Base-by-base conservation (phyloP, 352 stramenopile species). In the Poterioochromonas sp. region DNA sequence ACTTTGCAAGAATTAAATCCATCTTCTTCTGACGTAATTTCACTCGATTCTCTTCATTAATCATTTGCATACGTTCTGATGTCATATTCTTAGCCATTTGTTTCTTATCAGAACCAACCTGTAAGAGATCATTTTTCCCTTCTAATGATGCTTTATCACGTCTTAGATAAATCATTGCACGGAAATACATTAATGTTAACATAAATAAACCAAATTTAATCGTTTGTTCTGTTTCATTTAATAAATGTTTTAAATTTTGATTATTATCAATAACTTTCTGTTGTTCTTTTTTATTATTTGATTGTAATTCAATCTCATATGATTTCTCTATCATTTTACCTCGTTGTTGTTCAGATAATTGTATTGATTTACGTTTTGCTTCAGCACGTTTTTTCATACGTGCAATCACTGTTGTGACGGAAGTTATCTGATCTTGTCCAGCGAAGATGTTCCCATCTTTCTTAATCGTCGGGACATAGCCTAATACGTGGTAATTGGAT, bases 141-240 rank as follows among this genome's bases (percentile, higher is more conserved):
- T 79, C 77, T 89, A 89, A 96, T 12, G 86, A 81, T 0, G 80
- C 83, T 62, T 92, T 88, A 79, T 97, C 90, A 43, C 91, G 87
- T 73, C 88, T 88, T 18, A 97, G 83, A 73, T 94, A 79, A 18
- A 89, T 90, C 70, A 96, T 84, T 1, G 89, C 91, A 58, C 91
- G 87, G 71, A 98, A 98, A 83, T 97, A 97, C 92, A 96, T 95
- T 54, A 98, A 86, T 43, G 92, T 96, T 82, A 98, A 89, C 82
- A 86, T 95, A 79, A 98, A 98, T 29, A 98, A 80, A 15, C 91
- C 93, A 79, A 97, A 97, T 40, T 92, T 94, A n/a, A 97, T 86
- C n/a, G 89, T 94, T 22, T 86, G 87, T 83, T 98, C 92, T 22
- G 91, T 93, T 77, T 92, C 89, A 37, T 85, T 80, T 0, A 92